Percentiles rank a stretch among this genome's conserved stretches.
Conservation (phyloP, 306 rosid species). For the Delonix regia region DNA sequence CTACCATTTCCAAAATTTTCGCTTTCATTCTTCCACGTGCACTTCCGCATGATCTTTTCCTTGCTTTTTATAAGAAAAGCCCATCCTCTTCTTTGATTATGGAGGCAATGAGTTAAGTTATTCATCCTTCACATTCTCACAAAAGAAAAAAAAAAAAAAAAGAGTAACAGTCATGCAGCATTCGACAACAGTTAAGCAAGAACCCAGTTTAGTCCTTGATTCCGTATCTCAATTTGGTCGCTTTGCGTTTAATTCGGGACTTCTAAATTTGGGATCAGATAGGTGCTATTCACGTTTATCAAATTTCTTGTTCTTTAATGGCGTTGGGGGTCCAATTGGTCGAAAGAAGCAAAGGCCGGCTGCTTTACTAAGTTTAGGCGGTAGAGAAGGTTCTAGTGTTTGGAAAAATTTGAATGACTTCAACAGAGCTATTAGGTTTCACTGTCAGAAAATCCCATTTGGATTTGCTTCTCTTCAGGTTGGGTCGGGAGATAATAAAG, state of each 20-base stretch:
- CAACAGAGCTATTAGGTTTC: conserved; percentile 64
- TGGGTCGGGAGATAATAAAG: conserved; percentile 40
- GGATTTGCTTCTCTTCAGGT: conserved; percentile 77
- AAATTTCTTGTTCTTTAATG: conserved; percentile 51
- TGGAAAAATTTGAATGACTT: conserved; percentile 58
- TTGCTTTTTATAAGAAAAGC: not conserved
- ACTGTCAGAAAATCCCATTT: conserved; percentile 66
- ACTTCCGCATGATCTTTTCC: too few species aligned
- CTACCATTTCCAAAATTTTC: not conserved
- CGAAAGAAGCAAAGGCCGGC: conserved; percentile 36
- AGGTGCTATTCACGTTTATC: conserved; percentile 50
- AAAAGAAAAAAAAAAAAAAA: not conserved
- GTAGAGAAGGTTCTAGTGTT: conserved; percentile 40
- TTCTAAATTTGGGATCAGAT: conserved; percentile 43
- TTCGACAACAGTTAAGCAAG: conserved; percentile 53
- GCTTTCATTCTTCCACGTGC: not conserved
- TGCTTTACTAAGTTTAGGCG: conserved; percentile 53
- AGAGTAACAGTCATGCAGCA: conserved; percentile 64
- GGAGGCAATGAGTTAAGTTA: not conserved
- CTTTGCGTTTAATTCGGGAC: conserved; percentile 47
- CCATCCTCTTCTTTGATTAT: not conserved
- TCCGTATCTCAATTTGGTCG: conserved; percentile 62
- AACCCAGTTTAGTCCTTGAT: conserved; percentile 51
- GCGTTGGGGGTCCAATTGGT: conserved; percentile 12
- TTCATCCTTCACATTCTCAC: not conserved